These are phyloP conservation scores for Populus tremula DNA, from an alignment of 345 rosid genomes.

Conservation along the genomic window DNA sequence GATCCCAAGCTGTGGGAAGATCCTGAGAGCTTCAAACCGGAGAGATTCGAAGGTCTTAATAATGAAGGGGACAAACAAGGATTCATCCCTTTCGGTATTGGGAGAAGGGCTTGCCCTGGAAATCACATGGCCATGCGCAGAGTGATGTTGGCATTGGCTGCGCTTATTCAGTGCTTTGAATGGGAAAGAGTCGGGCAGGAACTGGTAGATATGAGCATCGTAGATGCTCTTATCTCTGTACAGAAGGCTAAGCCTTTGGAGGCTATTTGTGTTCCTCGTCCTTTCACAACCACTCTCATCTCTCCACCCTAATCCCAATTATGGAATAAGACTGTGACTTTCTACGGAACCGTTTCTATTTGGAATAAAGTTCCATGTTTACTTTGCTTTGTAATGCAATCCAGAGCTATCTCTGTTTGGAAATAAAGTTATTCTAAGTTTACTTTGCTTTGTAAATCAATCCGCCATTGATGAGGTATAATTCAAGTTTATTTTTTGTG, in stretches of 20 bases:
- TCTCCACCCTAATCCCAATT: no score
- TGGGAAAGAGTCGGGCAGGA: conserved; percentile 20
- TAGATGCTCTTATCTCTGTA: conserved; percentile 20
- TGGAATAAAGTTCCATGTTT: no score
- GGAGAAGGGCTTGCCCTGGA: conserved; percentile 6
- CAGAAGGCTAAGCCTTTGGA: conserved; percentile 31
- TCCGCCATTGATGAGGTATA: no score
- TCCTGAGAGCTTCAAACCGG: conserved; percentile 29
- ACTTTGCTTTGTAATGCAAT: no score
- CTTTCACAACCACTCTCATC: no score
- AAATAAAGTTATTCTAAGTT: no score
- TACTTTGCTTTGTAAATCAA: no score
- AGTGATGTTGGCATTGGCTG: conserved; percentile 26
- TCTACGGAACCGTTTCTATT: no score
- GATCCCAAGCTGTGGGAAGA: conserved; percentile 39
- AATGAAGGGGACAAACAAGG: conserved; percentile 14
- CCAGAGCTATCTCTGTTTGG: no score
- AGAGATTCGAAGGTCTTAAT: conserved; percentile 29
- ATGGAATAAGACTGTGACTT: no score
- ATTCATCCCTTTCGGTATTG: conserved; percentile 28
- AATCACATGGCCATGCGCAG: conserved; percentile 19
- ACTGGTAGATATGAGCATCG: conserved; percentile 20
- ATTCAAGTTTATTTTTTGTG: no score
- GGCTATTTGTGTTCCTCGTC: conserved; percentile 22
- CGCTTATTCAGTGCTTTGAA: conserved; percentile 31